Base-by-base conservation (phyloP, 192 early-diverging fungal genomes). In the Coemansia sp. region DNA sequence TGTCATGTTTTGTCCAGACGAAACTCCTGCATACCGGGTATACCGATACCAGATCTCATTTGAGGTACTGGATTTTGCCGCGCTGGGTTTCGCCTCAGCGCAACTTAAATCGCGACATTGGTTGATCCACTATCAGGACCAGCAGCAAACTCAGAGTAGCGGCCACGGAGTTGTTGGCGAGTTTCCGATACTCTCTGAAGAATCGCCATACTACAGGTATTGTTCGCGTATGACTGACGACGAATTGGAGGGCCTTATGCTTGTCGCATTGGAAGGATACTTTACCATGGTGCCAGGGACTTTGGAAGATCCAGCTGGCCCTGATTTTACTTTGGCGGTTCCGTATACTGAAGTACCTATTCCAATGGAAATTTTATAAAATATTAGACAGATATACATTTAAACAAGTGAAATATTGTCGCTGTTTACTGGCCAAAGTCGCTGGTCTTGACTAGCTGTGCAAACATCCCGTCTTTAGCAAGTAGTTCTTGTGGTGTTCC, bases 401-500 rank as follows among this genome's bases (percentile, higher is more conserved):
- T 53, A 29, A 12, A 48, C n/a, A 21, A 21, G 3, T 19, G 19
- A 29, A 55, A 25, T 9, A 11, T 31, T 29, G 14, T 12, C 0
- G 5, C 27, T 55, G 1, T 5, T 34, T 19, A 59, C 19, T 62
- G 34, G 11, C 37, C 34, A 62, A 62, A 62, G n/a, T 62, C 61
- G 39, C 32, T 62, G 61, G 61, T 41, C 37, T 41, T 65, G 31
- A 65, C 17, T 23, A 65, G 46, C 32, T 51, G 41, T 2, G 63
- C 63, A 51, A 65, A 65, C 44, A 48, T 29, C 6, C 63, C 63
- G n/a, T 65, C 69, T 29, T 84, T 73, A 15, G 68, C 66, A 31
- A 93, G 37, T 59, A 94, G 73, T 8, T 82, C 78, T 32, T 50
- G 23, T 10, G 91, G 91, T 0, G 76, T 68, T 15, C 86, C 88